These are phyloP conservation scores for Ustilago crameri DNA, from an alignment of 1,284 basidiomycete genomes.

Conservation along the genomic window DNA sequence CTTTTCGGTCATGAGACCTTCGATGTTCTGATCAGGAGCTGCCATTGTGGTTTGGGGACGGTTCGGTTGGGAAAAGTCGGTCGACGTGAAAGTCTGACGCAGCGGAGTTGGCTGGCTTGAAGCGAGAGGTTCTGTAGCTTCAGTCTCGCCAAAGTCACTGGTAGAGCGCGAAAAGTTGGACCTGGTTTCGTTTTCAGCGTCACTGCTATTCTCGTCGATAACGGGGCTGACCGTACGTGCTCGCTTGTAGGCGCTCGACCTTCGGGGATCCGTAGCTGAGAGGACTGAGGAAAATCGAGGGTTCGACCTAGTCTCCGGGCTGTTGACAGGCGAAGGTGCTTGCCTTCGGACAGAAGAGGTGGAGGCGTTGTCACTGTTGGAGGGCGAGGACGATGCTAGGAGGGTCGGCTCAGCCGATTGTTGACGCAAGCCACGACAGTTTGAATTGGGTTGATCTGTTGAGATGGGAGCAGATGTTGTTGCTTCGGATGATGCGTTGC, in stretches of 20 bases:
- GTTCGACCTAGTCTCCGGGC: slow-evolving; percentile 24
- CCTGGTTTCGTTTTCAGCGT: slow-evolving; percentile 32
- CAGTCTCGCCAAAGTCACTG: slow-evolving; percentile 39
- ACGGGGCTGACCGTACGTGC: slow-evolving; percentile 46
- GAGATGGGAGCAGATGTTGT: slow-evolving; percentile 3
- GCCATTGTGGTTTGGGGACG: slow-evolving; percentile 15
- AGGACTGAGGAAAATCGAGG: slow-evolving; percentile 17
- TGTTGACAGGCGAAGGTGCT: slow-evolving; percentile 25
- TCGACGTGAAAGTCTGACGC: slow-evolving; percentile 37
- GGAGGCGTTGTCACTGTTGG: neutral
- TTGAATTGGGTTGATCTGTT: neutral
- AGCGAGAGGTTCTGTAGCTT: slow-evolving; percentile 4
- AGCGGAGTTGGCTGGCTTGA: slow-evolving; percentile 35
- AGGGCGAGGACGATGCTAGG: slow-evolving; percentile 6
- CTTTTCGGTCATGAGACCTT: slow-evolving; percentile 45
- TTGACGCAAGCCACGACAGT: neutral
- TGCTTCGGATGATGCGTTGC: slow-evolving; percentile 9
- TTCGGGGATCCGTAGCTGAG: slow-evolving; percentile 9
- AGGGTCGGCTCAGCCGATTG: neutral
- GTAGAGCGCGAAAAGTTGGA: slow-evolving; percentile 31
- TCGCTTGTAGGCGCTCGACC: slow-evolving; percentile 30
- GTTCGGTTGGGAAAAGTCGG: slow-evolving; percentile 10
- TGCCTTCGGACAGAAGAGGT: slow-evolving; percentile 16
- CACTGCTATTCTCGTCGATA: slow-evolving; percentile 53
- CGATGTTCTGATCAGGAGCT: slow-evolving; percentile 38